phyloP scores from a whole-genome alignment of 2,329 filamentous ascomycete species.

The Hymenoscyphus fructigenus region DNA sequence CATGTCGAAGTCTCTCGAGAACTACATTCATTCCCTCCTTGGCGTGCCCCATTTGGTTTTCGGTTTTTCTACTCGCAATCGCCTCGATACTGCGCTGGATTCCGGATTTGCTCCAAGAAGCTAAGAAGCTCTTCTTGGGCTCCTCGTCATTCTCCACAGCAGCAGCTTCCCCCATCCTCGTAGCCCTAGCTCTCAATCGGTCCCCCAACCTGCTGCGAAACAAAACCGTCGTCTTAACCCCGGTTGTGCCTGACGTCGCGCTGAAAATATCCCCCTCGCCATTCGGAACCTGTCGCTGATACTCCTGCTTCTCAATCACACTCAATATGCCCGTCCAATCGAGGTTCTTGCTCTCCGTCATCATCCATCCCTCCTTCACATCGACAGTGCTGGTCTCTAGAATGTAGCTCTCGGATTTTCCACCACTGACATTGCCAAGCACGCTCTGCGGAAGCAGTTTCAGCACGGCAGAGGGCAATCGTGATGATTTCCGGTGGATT shows the following conservation, averaged over 20 bases:
- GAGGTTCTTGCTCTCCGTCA: constrained; percentile 75
- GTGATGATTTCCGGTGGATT: constrained; percentile 78
- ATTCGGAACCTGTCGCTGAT: constrained; percentile 42
- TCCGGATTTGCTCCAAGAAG: constrained; percentile 65
- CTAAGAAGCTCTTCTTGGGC: constrained; percentile 49
- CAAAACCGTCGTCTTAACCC: constrained; percentile 71
- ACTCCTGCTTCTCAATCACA: constrained; percentile 74
- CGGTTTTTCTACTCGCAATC: constrained; percentile 73
- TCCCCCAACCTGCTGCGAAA: constrained; percentile 73
- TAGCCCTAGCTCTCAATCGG: constrained; percentile 44
- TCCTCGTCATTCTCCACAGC: constrained; percentile 45
- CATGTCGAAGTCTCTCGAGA: constrained; percentile 66
- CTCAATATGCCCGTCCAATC: constrained; percentile 80
- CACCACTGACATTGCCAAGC: constrained; percentile 53
- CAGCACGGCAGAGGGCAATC: constrained; percentile 70
- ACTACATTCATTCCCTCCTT: constrained; percentile 82
- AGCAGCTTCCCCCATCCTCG: constrained; percentile 39
- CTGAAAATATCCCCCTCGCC: constrained; percentile 32
- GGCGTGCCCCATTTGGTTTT: constrained; percentile 76
- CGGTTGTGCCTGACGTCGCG: constrained; percentile 47
- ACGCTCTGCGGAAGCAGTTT: constrained; percentile 72
- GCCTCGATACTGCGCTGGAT: constrained; percentile 78
- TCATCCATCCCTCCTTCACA: constrained; percentile 79
- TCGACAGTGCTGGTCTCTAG: constrained; percentile 79
- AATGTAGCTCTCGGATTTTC: constrained; percentile 68